These are phyloP conservation scores for Tausonia pullulans DNA, from an alignment of 1,284 basidiomycete species.

Conservation along the genomic window DNA sequence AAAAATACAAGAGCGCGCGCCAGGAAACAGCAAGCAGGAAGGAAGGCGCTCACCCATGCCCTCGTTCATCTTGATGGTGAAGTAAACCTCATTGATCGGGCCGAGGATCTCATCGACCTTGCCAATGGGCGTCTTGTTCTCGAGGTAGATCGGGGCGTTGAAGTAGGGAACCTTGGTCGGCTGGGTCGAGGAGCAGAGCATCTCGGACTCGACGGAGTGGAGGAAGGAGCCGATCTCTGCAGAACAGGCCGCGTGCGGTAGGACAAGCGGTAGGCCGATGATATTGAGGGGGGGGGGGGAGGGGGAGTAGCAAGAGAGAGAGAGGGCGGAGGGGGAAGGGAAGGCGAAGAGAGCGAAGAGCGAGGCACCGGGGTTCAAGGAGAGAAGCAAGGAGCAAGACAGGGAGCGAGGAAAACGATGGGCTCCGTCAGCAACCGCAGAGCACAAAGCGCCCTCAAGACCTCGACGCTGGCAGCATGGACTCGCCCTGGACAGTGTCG, in stretches of 20 bases:
- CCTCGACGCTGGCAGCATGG: no score
- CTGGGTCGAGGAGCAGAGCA: conserved; percentile 82
- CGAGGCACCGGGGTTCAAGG: neutral
- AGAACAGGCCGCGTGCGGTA: neutral
- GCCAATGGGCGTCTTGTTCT: conserved; percentile 92
- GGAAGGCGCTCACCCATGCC: conserved; percentile 49
- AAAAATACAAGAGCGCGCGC: no score
- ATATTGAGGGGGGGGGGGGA: neutral
- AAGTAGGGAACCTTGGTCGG: conserved; percentile 94
- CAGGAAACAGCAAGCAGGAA: no score
- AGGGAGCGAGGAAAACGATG: neutral
- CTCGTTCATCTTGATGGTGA: conserved; percentile 93
- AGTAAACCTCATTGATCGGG: conserved; percentile 97
- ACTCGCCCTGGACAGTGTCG: conserved; percentile 64
- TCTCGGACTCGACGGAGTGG: conserved; percentile 95
- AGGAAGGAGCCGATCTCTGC: conserved; percentile 78
- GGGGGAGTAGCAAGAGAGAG: neutral
- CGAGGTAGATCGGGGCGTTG: conserved; percentile 97
- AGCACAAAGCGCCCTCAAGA: no score
- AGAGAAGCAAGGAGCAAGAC: neutral
- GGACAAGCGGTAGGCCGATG: neutral
- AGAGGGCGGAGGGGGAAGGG: neutral
- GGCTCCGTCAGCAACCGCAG: no score
- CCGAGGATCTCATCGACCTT: conserved; percentile 95
- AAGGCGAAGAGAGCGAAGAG: neutral